phyloP scores from a whole-genome alignment of 345 rosid species.

The Acer campestre region DNA sequence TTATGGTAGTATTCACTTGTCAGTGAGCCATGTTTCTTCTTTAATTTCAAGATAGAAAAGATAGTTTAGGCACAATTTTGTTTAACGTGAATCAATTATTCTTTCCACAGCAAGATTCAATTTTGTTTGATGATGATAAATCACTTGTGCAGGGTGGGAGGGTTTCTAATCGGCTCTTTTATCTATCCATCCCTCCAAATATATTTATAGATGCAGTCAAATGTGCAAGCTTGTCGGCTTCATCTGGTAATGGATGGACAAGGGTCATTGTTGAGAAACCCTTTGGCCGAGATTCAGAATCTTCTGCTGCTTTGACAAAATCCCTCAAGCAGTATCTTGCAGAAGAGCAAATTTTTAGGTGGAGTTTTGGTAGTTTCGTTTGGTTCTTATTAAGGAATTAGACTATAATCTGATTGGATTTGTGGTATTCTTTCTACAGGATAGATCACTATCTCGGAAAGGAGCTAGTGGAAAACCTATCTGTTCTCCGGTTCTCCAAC shows the following conservation, averaged over 20 bases:
- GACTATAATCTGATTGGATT: constrained; percentile 22
- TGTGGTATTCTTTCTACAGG: constrained; percentile 47
- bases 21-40: not conserved
- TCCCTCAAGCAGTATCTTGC: constrained; percentile 76
- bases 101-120: not conserved
- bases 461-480: constrained; percentile 95
- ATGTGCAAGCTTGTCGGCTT: constrained; percentile 89
- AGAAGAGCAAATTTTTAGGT: constrained; percentile 98
- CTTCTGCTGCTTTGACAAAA: constrained; percentile 92
- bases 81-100: not conserved
- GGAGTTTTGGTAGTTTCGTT: constrained; percentile 12
- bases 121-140: constrained; percentile 19
- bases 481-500: constrained; percentile 96
- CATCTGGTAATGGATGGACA: constrained; percentile 94
- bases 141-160: constrained; percentile 61
- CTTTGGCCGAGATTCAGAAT: constrained; percentile 95
- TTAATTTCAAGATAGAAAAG: not conserved
- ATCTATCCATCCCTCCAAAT: constrained; percentile 93
- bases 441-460: constrained; percentile 98
- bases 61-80: not conserved
- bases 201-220: constrained; percentile 90
- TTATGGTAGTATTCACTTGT: not conserved
- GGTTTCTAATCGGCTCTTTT: constrained; percentile 90
- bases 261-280: constrained; percentile 99
- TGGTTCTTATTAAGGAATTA: constrained; percentile 11